A percentile compares a stretch with the other conserved stretches of the same genome.
Conservation (phyloP, 106 monocot species). For the Dioscorea alata region DNA sequence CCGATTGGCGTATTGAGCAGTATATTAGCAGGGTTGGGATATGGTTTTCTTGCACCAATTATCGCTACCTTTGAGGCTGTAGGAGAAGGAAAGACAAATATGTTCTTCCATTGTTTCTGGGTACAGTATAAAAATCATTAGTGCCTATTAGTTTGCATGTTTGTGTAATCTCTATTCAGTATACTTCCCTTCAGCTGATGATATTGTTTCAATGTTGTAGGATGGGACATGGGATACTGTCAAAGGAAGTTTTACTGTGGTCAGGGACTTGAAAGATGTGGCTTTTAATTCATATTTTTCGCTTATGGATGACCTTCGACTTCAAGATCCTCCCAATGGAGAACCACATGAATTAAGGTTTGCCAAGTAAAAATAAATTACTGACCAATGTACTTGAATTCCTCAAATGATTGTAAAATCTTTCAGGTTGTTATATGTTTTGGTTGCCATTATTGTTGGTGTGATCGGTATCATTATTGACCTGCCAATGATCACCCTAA, state of each 20-base stretch:
- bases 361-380: constrained; percentile 4
- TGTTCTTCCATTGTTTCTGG: constrained; percentile 67
- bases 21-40: constrained; percentile 46
- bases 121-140: constrained; percentile 21
- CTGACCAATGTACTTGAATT: neutral
- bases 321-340: constrained; percentile 53
- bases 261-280: constrained; percentile 80
- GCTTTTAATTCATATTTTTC: constrained; percentile 92
- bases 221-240: constrained; percentile 96
- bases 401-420: neutral
- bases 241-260: constrained; percentile 66
- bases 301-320: constrained; percentile 67
- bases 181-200: neutral
- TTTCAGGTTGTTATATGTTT: constrained; percentile 50
- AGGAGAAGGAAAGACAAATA: constrained; percentile 71
- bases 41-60: constrained; percentile 84
- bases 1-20: constrained; percentile 57
- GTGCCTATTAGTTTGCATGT: neutral
- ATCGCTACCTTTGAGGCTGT: constrained; percentile 88
- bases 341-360: constrained; percentile 86
- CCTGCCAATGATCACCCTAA: constrained; percentile 44
- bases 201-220: constrained; percentile 19
- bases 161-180: neutral
- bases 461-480: constrained; percentile 62
- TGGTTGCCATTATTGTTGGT: constrained; percentile 48